Evolutionary conservation across 2,329 filamentous ascomycete genomes (phyloP).

Genomic region (Exutisphaerella laricina): DNA sequence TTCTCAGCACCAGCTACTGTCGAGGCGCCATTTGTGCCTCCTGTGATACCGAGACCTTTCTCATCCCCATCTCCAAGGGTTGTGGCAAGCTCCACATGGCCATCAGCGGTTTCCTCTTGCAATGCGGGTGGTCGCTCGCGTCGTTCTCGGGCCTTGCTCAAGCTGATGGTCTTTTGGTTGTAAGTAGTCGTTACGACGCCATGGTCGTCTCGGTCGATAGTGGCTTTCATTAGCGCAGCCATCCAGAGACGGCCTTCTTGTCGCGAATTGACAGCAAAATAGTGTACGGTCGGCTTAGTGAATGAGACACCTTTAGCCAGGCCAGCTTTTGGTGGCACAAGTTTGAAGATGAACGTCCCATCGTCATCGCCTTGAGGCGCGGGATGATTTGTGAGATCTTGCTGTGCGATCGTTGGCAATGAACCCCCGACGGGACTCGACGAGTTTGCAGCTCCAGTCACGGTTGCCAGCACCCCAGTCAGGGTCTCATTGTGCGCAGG

Average conservation of each 20-base stretch:
- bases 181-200: conserved; percentile 83
- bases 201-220: conserved; percentile 78
- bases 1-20: conserved; percentile 17
- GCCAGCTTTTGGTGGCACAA: conserved; percentile 82
- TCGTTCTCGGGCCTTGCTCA: conserved; percentile 81
- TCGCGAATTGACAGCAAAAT: conserved; percentile 90
- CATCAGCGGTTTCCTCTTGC: conserved; percentile 50
- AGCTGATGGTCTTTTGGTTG: conserved; percentile 92
- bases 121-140: conserved; percentile 84
- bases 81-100: conserved; percentile 25
- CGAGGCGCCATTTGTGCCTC: conserved; percentile 18
- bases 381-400: conserved; percentile 35
- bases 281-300: conserved; percentile 94
- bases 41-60: conserved; percentile 23
- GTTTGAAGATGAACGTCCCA: conserved; percentile 94
- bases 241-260: conserved; percentile 91
- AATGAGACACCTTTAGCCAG: conserved; percentile 91
- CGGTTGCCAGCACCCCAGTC: conserved; percentile 81
- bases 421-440: conserved; percentile 47
- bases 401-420: conserved; percentile 35
- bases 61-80: conserved; percentile 15
- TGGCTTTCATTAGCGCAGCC: conserved; percentile 98
- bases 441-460: conserved; percentile 72
- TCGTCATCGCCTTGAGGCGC: conserved; percentile 39
- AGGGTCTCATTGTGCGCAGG: conserved; percentile 87